phyloP scores from a whole-genome alignment of 1,284 basidiomycete species.

The Flammula alnicola region DNA sequence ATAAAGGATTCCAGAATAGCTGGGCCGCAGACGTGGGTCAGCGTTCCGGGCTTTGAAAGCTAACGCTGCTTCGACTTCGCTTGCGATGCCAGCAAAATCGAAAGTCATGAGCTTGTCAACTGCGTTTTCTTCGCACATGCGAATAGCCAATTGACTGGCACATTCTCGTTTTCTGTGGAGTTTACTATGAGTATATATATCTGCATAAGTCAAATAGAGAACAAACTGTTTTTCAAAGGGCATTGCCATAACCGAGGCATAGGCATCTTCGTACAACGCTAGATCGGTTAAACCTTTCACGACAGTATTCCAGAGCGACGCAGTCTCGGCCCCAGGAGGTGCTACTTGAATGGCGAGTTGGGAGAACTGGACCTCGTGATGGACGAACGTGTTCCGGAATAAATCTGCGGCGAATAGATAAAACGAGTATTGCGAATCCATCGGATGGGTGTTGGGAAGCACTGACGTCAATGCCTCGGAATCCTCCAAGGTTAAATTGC shows the following conservation, averaged over 20 bases:
- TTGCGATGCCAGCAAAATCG: conserved; percentile 86
- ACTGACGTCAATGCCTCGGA: conserved; percentile 63
- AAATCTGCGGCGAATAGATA: conserved; percentile 78
- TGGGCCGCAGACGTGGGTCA: conserved; percentile 84
- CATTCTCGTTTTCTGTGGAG: conserved; percentile 77
- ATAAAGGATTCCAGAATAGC: conserved; percentile 94
- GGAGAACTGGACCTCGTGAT: conserved; percentile 75
- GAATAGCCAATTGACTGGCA: conserved; percentile 80
- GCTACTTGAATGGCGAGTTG: conserved; percentile 78
- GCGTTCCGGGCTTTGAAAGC: conserved; percentile 95
- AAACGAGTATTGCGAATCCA: conserved; percentile 71
- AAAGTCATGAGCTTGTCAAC: conserved; percentile 81
- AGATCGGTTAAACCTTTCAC: conserved; percentile 78
- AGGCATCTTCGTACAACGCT: conserved; percentile 84
- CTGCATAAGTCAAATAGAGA: conserved; percentile 9
- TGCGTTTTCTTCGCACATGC: conserved; percentile 92
- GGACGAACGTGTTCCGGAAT: conserved; percentile 65
- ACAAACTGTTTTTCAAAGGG: conserved; percentile 82
- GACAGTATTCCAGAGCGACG: conserved; percentile 78
- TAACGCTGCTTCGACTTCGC: conserved; percentile 88
- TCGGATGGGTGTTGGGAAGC: conserved; percentile 60
- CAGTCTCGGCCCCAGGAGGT: conserved; percentile 54
- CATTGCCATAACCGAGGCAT: conserved; percentile 72
- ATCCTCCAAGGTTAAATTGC: conserved; percentile 61
- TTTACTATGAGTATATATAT: conserved; percentile 16